phyloP scores from a whole-genome alignment of 2,329 filamentous ascomycete genomes.

The Pseudocercospora musae region DNA sequence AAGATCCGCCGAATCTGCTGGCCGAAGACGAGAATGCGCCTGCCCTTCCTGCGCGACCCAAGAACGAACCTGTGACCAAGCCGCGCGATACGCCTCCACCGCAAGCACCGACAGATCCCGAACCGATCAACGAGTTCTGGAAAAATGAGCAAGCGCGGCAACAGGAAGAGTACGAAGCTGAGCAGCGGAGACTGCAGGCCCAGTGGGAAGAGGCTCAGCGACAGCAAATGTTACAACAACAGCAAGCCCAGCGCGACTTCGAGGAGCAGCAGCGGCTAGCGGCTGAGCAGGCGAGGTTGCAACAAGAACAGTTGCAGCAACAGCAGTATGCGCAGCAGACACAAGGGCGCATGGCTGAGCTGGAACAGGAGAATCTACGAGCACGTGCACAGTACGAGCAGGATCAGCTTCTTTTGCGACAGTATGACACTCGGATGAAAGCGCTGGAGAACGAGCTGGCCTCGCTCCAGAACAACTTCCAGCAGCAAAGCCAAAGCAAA shows the following conservation, averaged over 20 bases:
- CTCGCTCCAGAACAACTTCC: slow-evolving; percentile 77
- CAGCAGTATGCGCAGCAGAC: slow-evolving; percentile 93
- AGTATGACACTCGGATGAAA: slow-evolving; percentile 92
- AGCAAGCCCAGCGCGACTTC: slow-evolving; percentile 90
- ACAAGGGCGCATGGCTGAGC: slow-evolving; percentile 88
- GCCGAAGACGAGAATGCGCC: slow-evolving; percentile 76
- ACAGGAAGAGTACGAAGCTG: slow-evolving; percentile 91
- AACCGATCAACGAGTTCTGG: slow-evolving; percentile 98
- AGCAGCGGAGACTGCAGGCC: slow-evolving; percentile 83
- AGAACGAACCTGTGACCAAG: slow-evolving; percentile 64
- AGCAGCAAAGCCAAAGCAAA: slow-evolving; percentile 81
- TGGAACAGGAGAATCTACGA: slow-evolving; percentile 92
- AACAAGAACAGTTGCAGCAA: slow-evolving; percentile 82
- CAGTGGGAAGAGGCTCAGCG: slow-evolving; percentile 79
- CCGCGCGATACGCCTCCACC: slow-evolving; percentile 64
- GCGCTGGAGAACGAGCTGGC: slow-evolving; percentile 81
- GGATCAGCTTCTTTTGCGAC: slow-evolving; percentile 95
- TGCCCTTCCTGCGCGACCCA: slow-evolving; percentile 72
- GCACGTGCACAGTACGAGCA: slow-evolving; percentile 92
- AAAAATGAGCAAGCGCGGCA: slow-evolving; percentile 86
- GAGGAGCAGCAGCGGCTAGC: slow-evolving; percentile 89
- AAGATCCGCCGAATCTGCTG: slow-evolving; percentile 86
- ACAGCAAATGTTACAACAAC: slow-evolving; percentile 75
- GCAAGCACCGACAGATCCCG: slow-evolving; percentile 73
- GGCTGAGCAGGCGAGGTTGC: slow-evolving; percentile 82